These are phyloP conservation scores for Tilletia walkeri DNA, from an alignment of 1,284 basidiomycete species.

Conservation along the genomic window DNA sequence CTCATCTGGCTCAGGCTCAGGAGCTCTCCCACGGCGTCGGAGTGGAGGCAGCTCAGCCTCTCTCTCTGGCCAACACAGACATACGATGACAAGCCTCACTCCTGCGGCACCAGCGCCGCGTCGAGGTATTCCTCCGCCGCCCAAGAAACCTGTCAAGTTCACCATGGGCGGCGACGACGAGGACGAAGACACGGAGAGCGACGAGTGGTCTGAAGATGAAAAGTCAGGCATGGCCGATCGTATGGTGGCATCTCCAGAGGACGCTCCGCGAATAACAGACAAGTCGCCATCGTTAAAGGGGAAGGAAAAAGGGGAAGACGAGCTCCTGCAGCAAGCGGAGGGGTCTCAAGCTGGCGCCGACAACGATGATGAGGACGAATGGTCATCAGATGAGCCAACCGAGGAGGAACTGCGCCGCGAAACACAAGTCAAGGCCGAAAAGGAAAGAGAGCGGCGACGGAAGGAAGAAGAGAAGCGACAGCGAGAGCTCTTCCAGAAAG, in stretches of 20 bases:
- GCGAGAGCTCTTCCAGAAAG: slow-evolving; percentile 73
- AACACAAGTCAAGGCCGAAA: slow-evolving; percentile 44
- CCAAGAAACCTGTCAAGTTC: slow-evolving; percentile 38
- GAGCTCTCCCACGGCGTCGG: not conserved
- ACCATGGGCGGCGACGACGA: slow-evolving; percentile 47
- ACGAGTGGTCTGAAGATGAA: slow-evolving; percentile 53
- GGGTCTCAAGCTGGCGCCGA: not conserved
- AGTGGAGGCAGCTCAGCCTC: slow-evolving; percentile 2
- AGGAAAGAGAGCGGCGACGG: slow-evolving; percentile 55
- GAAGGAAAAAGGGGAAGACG: not conserved
- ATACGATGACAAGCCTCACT: not conserved
- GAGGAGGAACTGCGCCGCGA: slow-evolving; percentile 26
- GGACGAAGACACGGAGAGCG: slow-evolving; percentile 49
- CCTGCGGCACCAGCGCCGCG: not conserved
- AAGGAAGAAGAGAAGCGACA: slow-evolving; percentile 68
- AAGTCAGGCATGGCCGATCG: not conserved
- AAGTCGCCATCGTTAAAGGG: not conserved
- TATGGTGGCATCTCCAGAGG: not conserved
- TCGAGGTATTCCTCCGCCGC: not conserved
- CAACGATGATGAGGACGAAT: slow-evolving; percentile 6
- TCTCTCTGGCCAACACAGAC: not conserved
- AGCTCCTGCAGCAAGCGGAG: not conserved
- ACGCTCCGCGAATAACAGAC: slow-evolving; percentile 12
- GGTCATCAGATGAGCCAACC: slow-evolving; percentile 12
- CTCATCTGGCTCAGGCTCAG: not conserved